These are phyloP conservation scores for Isoetes taiwanensis DNA, from an alignment of 75 land plant species.

Conservation along the genomic window DNA sequence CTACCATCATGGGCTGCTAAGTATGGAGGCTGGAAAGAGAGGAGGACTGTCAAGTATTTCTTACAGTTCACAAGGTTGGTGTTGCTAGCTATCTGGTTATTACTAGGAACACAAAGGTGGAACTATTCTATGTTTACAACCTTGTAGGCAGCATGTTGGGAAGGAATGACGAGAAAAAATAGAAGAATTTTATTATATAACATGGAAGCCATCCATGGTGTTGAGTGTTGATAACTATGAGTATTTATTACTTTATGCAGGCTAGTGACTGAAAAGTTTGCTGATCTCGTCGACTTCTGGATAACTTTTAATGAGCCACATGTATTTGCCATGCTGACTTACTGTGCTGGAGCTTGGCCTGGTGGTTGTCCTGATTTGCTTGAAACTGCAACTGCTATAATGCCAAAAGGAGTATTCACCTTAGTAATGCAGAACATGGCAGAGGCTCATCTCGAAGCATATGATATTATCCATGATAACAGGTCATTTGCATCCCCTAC, in stretches of 20 bases:
- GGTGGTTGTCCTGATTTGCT: conserved; percentile 95
- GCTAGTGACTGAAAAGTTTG: conserved; percentile 61
- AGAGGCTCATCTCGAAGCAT: conserved; percentile 75
- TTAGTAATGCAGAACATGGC: conserved; percentile 79
- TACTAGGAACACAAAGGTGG: no score
- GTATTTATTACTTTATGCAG: conserved; percentile 56
- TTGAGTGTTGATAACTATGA: no score
- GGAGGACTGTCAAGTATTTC: conserved; percentile 81
- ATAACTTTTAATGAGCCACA: conserved; percentile 96
- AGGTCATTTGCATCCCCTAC: conserved; percentile 33
- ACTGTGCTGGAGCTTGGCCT: conserved; percentile 99
- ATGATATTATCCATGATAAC: conserved; percentile 72
- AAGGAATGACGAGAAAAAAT: no score
- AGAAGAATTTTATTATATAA: no score
- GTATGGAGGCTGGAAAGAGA: conserved; percentile 93
- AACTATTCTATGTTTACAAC: no score
- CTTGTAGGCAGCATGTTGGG: no score
- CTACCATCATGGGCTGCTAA: conserved; percentile 96
- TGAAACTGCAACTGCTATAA: conserved; percentile 74
- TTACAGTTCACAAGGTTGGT: conserved; percentile 71
- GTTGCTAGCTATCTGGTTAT: no score
- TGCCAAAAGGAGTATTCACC: conserved; percentile 74
- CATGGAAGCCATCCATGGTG: no score
- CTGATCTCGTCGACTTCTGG: conserved; percentile 89
- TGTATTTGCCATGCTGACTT: conserved; percentile 91